Base-by-base conservation (phyloP, 2,329 filamentous ascomycete genomes). In the Celoporthe dispersa region DNA sequence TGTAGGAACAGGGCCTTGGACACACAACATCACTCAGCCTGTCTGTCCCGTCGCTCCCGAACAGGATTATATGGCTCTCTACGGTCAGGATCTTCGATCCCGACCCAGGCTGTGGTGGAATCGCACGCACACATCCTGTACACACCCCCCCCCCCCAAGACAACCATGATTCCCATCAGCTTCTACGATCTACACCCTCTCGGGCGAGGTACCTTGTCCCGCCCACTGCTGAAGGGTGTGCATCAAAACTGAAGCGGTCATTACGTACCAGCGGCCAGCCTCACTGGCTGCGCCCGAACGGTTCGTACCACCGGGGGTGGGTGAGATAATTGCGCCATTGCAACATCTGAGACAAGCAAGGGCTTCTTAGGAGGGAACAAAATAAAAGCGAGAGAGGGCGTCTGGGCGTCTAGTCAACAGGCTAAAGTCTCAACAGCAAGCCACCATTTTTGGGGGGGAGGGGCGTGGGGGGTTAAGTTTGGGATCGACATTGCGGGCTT, bases 191-290 rank as follows among this genome's bases (percentile, higher is more conserved):
- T n/a, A 48, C 44, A 1, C 44, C 60, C 48, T 39, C 44, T 53
- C 8, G 8, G 31, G 57, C 25, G 16, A 57, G 25, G 25, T 14
- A 31, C 25, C 2, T 28, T 4, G 11, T 14, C 25, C 53, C 14
- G 25, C 12, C 53, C 53, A 28, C 53, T 7, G 11, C 53, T 31
- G 11, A 55, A 55, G n/a, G n/a, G 53, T 39, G 37, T 39, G 57
- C 31, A 37, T 60, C 57, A 48, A 41, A 48, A 14, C 33, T 60
- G 57, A n/a, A 60, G 62, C 62, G 44, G 37, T 66, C 67, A 68
- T 68, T 68, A 68, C 67, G 67, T 68, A 68, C 62, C 55, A 57
- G 67, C 67, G 41, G 51, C 67, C 51, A 44, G 67, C 67, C 16
- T 59, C 53, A 68, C 67, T 68, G 67, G 67, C 67, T 60, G 31